phyloP scores from a whole-genome alignment of 1,139 yeast species.

The Pichia sp. region DNA sequence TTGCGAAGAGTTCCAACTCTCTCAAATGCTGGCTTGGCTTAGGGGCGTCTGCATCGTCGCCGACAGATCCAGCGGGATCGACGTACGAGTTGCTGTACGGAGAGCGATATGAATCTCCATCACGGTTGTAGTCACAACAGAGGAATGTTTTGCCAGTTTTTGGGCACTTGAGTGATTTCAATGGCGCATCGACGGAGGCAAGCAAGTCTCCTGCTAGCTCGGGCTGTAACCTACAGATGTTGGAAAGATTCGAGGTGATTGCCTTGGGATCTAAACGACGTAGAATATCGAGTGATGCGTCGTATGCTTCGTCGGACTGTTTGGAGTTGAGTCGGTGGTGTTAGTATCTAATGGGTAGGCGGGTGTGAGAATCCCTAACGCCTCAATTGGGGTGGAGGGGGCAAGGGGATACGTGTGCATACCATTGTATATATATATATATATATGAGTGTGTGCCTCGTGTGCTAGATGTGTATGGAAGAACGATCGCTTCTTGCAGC shows the following conservation, averaged over 20 bases:
- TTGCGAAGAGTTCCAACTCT: slow-evolving; percentile 73
- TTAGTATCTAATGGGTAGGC: slow-evolving; percentile 12
- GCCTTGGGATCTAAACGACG: slow-evolving; percentile 81
- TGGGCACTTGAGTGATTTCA: slow-evolving; percentile 54
- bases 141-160: slow-evolving; percentile 64
- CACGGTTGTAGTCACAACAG: slow-evolving; percentile 92
- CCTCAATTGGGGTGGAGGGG: background rate
- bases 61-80: slow-evolving; percentile 41
- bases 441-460: no score
- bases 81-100: slow-evolving; percentile 86
- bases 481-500: no score
- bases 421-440: no score
- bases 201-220: slow-evolving; percentile 82
- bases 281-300: slow-evolving; percentile 82
- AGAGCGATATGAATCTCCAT: slow-evolving; percentile 86
- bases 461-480: no score
- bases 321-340: slow-evolving; percentile 16
- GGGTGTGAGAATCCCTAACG: background rate
- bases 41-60: slow-evolving; percentile 65
- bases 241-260: slow-evolving; percentile 57
- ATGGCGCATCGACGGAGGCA: slow-evolving; percentile 84
- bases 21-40: slow-evolving; percentile 67
- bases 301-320: slow-evolving; percentile 59
- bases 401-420: background rate
- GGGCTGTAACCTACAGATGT: slow-evolving; percentile 74